Evolutionary conservation across 1,284 basidiomycete genomes (phyloP), one percentile per base, ranked within the genome.

Genomic region (Volvariella volvacea): DNA sequence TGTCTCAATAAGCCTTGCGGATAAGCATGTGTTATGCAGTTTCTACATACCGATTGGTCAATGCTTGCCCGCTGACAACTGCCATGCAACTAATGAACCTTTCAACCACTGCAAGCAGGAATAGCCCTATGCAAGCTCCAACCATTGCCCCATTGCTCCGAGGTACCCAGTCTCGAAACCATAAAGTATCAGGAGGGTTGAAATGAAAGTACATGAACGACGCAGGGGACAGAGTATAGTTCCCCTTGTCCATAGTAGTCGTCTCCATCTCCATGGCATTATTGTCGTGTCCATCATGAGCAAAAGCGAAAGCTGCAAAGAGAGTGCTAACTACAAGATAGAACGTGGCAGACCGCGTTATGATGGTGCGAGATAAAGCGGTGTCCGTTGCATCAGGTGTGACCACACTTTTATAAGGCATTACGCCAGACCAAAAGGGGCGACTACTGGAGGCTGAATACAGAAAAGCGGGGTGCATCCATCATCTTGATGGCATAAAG

Each of bases 21-120:
- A n/a, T n/a, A n/a, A n/a, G n/a, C n/a, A n/a, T n/a, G n/a, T n/a
- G n/a, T n/a, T n/a, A n/a, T n/a, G n/a, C n/a, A n/a, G n/a, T 15
- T 48, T 15, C 25, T 28, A 48, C 49, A 12, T 33, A 58, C 55
- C 50, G 45, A 16, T 31, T 42, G 7, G 48, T 34, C 55, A 55
- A 59, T 19, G 48, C 36, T 22, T 41, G 61, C 51, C 80, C 74
- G 61, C 76, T 74, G n/a, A 75, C 67, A 2, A 70, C 64, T 41
- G 78, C 56, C 39, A 76, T 64, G 0, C 75, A 77, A 0, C 71
- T 64, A n/a, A 87, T 55, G 73, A 80, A 85, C 36, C 85, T 59
- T 42, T 88, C 82, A 3, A 81, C 63, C 0, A 88, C 49, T 0
- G 72, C 81, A 2, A 88, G 64, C 44, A 87, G 43, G 56, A 88